Evolutionary conservation across 805 yeast species (phyloP), one percentile per base, ranked within the genome.

Genomic region (Vanderwaltozyma tropicalis): DNA sequence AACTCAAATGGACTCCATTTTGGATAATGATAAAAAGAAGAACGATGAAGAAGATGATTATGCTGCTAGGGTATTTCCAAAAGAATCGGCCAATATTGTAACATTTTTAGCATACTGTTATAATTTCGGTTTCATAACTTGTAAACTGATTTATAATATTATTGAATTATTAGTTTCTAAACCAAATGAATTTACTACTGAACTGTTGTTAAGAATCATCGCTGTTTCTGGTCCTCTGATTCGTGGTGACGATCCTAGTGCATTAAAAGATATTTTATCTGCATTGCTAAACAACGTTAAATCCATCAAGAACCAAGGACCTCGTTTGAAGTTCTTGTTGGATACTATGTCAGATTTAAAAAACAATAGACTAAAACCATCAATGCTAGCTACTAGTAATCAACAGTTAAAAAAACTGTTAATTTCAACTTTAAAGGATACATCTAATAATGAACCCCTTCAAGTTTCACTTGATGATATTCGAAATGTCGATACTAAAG

Each of bases 341-440:
- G 98, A 89, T 46, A 80, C 94, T 0, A 76, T 92, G 35, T 71
- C 87, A 0, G 83, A 86, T 26, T 68, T 92, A 60, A 89, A 85
- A 53, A 87, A 87, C 58, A 92, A 92, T 61, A 80, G 87, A 50
- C 61, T 82, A 35, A 83, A 75, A 49, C 57, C 63, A 2, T 54
- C 62, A 1, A 37, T 58, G 21, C 30, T 56, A 2, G 61, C 63
- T 1, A 29, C 59, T 1, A 56, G 53, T 27, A 55, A 55, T 32
- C 49, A 46, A 15, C 65, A 66, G 31, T 32, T 57, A 26, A 67
- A 61, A 43, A 73, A 72, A 45, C 85, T 76, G 39, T 55, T 68
- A 7, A 66, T 74, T 5, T 65, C 68, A 13, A 72, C 73, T 18
- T 57, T 82, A 39, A 70, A 70, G 31, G 22, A 47, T 4, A 32